phyloP scores from a whole-genome alignment of 345 rosid species.

The Dimocarpus longan region DNA sequence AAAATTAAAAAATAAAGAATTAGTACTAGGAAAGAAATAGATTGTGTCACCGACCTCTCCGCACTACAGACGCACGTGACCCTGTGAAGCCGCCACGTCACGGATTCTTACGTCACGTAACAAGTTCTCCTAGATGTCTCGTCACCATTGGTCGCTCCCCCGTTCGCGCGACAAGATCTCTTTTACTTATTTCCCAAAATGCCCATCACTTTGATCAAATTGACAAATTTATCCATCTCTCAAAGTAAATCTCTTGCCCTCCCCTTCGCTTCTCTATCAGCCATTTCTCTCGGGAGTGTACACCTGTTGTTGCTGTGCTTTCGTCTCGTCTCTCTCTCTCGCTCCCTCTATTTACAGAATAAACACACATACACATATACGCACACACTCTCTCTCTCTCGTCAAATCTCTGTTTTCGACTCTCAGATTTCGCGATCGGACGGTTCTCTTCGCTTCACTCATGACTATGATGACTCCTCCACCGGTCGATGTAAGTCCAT shows the following conservation, averaged over 20 bases:
- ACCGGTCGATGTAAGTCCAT: slow-evolving; percentile 64
- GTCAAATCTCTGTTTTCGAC: background rate
- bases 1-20: background rate
- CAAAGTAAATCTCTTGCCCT: slow-evolving; percentile 29
- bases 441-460: slow-evolving; percentile 33
- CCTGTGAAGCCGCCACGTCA: slow-evolving; percentile 26
- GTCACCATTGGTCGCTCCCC: slow-evolving; percentile 32
- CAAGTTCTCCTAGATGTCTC: slow-evolving; percentile 20
- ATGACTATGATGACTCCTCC: slow-evolving; percentile 92
- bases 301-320: slow-evolving; percentile 22
- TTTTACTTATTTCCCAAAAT: slow-evolving; percentile 24
- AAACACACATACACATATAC: background rate
- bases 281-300: slow-evolving; percentile 31
- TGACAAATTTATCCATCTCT: slow-evolving; percentile 36
- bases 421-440: slow-evolving; percentile 40
- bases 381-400: background rate
- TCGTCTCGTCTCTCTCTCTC: slow-evolving; percentile 19
- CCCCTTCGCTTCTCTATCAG: slow-evolving; percentile 27
- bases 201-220: background rate
- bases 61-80: slow-evolving; percentile 25
- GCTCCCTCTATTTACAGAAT: background rate
- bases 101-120: background rate
- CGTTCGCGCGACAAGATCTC: background rate
- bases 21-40: slow-evolving; percentile 4
- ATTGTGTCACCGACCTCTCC: slow-evolving; percentile 12